phyloP scores from a whole-genome alignment of 371 early-diverging fungal species.

The Pancytospora philotis region DNA sequence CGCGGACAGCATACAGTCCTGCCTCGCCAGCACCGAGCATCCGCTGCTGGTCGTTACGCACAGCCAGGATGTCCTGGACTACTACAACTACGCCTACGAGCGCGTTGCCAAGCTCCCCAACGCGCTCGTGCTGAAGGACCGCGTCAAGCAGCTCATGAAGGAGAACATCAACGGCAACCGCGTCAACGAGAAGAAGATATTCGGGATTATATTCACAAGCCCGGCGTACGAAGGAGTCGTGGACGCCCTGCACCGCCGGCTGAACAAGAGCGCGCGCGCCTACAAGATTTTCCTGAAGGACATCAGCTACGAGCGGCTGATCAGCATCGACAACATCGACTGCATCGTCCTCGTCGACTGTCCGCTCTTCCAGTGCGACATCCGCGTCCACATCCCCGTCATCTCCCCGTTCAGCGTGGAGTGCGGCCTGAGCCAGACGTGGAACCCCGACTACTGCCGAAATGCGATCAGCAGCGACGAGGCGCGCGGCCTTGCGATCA shows the following conservation, averaged over 20 bases:
- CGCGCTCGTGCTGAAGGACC: background rate
- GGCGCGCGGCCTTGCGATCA: background rate
- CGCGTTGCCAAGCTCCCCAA: background rate
- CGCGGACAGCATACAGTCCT: too few species aligned
- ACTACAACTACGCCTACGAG: constrained; percentile 4
- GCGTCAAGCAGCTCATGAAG: constrained; percentile 16
- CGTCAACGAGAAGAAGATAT: constrained; percentile 20
- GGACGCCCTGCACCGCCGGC: constrained; percentile 8
- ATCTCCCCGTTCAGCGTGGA: constrained; percentile 40
- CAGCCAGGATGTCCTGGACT: constrained; percentile 10
- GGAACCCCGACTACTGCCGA: constrained; percentile 21
- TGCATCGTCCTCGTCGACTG: constrained; percentile 53
- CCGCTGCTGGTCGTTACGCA: constrained; percentile 18
- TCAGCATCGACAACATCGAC: constrained; percentile 47
- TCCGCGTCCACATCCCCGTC: constrained; percentile 45
- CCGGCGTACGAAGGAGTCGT: constrained; percentile 25
- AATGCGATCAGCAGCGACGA: constrained; percentile 9
- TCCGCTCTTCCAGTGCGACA: constrained; percentile 37
- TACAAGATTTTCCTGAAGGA: constrained; percentile 48
- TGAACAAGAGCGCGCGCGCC: constrained; percentile 17
- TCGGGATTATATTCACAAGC: constrained; percentile 45
- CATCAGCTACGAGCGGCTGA: constrained; percentile 44
- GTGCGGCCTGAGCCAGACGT: constrained; percentile 27
- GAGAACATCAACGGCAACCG: constrained; percentile 18
- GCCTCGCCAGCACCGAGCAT: background rate